Evolutionary conservation across 768 basidiomycete species (phyloP), one percentile per base, ranked within the genome.

Genomic region (Lentinula edodes): DNA sequence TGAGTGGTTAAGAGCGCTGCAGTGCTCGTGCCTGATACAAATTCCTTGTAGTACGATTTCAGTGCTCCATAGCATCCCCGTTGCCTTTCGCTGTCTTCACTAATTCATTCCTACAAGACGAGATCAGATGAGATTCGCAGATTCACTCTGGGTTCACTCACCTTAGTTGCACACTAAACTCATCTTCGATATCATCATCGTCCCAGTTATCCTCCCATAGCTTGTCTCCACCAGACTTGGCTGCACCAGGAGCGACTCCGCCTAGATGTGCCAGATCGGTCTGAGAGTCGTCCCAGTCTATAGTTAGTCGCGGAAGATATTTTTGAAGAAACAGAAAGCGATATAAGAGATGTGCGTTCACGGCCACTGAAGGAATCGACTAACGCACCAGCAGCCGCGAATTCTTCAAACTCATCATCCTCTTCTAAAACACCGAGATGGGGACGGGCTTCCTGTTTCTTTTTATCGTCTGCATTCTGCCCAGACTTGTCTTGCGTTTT

Each of bases 121-220:
- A 48, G 6, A 23, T 20, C 0, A 7, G 23, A 20, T 48, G 18
- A 48, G 23, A 28, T 28, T 28, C 28, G 3, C 28, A 4, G 3
- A 2, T 28, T 9, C 8, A 20, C 6, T 48, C 18, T 48, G 3
- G n/a, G 2, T 20, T 48, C 4, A 77, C 90, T 67, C 71, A 95
- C 97, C 97, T 86, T 66, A 99, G 78, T 75, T 97, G 94, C 57
- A 91, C 87, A 68, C 93, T 95, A 71, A 99, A 99, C 66, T 97
- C 94, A 67, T 98, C 95, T 72, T 96, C 96, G 63, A 97, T 88
- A 74, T 98, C 96, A 75, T 99, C 97, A 68, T 99, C 97, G 69
- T 99, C 97, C 97, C 97, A 99, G 72, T 98, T 98, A 67, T 98
- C 97, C 78, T 99, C 97, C 97, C 97, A 99, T 10, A 99, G 78